A percentile compares a stretch with the other conserved stretches of the same genome.
Conservation (phyloP, 106 monocot genomes). For the Vanilla planifolia region DNA sequence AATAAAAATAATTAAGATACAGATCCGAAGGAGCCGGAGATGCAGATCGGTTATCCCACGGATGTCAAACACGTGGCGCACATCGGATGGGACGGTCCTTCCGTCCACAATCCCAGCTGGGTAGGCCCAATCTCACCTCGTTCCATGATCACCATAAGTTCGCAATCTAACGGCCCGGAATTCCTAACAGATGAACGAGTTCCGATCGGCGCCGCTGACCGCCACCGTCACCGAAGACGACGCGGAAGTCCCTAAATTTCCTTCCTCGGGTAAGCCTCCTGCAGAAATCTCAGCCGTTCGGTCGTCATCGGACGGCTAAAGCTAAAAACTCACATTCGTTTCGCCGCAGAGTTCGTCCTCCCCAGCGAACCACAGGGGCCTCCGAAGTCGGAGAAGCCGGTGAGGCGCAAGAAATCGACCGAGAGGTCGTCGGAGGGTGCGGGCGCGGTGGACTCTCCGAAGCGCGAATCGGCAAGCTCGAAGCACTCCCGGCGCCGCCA, state of each 20-base stretch:
- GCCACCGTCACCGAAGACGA: not conserved
- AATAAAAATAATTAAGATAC: not conserved
- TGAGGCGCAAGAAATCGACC: not conserved
- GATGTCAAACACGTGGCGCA: constrained; percentile 25
- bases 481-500: constrained; percentile 2
- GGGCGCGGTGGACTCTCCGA: not conserved
- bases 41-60: constrained; percentile 19
- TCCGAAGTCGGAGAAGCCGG: not conserved
- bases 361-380: not conserved
- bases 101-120: constrained; percentile 12
- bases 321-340: not conserved
- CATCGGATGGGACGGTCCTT: constrained; percentile 21
- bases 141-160: not conserved
- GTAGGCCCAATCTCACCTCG: not conserved
- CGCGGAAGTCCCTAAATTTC: not conserved
- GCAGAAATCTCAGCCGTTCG: not conserved
- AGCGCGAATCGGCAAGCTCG: not conserved
- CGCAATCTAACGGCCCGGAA: not conserved
- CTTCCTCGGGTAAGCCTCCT: not conserved
- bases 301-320: not conserved
- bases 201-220: constrained; percentile 5
- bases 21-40: constrained; percentile 10
- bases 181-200: constrained; percentile 17
- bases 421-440: not conserved
- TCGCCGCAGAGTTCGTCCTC: constrained; percentile 1